A percentile compares a stretch with the other conserved stretches of the same genome.
Evolutionary conservation across 805 yeast species (phyloP).

Genomic region (Lipomyces yamadae): DNA sequence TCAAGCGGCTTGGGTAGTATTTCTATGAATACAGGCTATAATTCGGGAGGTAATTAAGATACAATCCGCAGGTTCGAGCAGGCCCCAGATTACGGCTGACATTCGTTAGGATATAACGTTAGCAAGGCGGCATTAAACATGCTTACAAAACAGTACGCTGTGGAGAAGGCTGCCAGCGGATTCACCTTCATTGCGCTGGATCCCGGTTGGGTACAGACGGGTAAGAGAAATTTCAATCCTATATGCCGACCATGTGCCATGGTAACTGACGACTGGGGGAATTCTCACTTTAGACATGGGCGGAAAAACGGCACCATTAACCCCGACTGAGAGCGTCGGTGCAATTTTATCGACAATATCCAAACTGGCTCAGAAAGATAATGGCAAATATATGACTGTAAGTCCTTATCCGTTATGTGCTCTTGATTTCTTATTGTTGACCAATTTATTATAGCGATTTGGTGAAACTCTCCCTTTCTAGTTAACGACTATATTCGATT

Average conservation of each 20-base stretch:
- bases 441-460: slow-evolving; percentile 5
- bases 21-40: slow-evolving; percentile 11
- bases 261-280: no score
- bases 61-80: no score
- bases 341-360: slow-evolving; percentile 13
- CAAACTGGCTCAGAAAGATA: slow-evolving; percentile 2
- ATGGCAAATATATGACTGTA: slow-evolving; percentile 17
- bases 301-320: slow-evolving; percentile 8
- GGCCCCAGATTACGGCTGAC: not conserved
- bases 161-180: slow-evolving; percentile 10
- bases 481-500: not conserved
- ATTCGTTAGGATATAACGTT: slow-evolving; percentile 12
- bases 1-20: slow-evolving; percentile 17
- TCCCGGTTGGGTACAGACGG: slow-evolving; percentile 26
- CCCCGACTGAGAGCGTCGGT: slow-evolving; percentile 12
- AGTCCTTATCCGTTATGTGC: not conserved
- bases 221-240: not conserved
- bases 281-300: slow-evolving; percentile 10
- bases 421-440: not conserved
- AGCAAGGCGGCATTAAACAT: slow-evolving; percentile 24
- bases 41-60: slow-evolving; percentile 7
- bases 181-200: slow-evolving; percentile 12
- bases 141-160: slow-evolving; percentile 21
- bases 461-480: slow-evolving; percentile 11
- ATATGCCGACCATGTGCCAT: not conserved